These are phyloP conservation scores for Delonix regia DNA, from an alignment of 306 rosid genomes.

Conservation along the genomic window DNA sequence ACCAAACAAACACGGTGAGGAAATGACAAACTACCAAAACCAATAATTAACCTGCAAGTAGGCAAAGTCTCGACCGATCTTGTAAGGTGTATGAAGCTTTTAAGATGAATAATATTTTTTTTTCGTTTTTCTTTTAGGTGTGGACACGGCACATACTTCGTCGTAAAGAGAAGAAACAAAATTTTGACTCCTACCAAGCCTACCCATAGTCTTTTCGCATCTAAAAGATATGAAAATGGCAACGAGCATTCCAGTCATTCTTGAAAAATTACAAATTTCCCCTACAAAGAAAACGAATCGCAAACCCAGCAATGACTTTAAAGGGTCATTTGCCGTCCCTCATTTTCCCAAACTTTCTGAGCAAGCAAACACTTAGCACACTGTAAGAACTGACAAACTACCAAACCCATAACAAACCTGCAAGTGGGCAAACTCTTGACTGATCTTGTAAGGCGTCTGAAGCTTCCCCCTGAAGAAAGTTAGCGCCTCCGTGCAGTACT, in stretches of 20 bases:
- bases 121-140: neutral
- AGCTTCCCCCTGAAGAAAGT: constrained; percentile 59
- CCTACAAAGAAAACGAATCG: too few species aligned
- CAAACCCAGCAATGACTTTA: too few species aligned
- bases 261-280: neutral
- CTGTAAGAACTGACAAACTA: neutral
- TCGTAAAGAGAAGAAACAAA: neutral
- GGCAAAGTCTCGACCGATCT: constrained; percentile 60
- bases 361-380: constrained; percentile 9
- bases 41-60: constrained; percentile 54
- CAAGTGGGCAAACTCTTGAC: constrained; percentile 69
- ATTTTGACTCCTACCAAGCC: neutral
- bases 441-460: constrained; percentile 48
- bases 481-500: constrained; percentile 68
- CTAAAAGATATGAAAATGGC: neutral
- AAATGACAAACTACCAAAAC: neutral
- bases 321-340: neutral
- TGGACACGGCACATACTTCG: too few species aligned
- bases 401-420: constrained; percentile 45
- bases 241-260: neutral
- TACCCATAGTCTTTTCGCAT: neutral
- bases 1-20: neutral
- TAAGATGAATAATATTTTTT: neutral
- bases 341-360: constrained; percentile 7
- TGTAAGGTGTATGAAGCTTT: neutral